phyloP scores from a whole-genome alignment of 257 asterid species.

The Scutellaria galericulata region DNA sequence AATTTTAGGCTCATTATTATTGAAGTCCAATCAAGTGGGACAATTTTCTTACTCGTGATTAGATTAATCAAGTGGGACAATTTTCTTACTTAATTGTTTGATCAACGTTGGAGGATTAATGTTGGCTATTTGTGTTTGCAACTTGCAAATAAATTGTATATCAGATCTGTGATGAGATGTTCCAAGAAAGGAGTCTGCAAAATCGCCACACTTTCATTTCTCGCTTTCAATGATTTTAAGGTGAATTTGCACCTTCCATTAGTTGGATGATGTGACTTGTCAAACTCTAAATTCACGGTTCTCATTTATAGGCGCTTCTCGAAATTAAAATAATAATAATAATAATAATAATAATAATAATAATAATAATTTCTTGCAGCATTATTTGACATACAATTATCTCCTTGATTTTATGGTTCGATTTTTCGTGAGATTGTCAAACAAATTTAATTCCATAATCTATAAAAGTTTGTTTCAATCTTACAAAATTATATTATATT shows the following conservation, averaged over 20 bases:
- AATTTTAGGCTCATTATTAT: no score
- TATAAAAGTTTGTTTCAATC: no score
- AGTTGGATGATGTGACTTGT: constrained; percentile 28
- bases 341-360: background rate
- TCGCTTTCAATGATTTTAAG: constrained; percentile 34
- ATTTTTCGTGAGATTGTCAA: no score
- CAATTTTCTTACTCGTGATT: no score
- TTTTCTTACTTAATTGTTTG: background rate
- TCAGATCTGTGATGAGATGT: background rate
- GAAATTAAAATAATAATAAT: background rate
- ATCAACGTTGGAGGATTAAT: background rate
- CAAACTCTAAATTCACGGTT: constrained; percentile 28
- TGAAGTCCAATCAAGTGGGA: no score
- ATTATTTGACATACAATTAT: constrained; percentile 33
- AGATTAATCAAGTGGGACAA: no score
- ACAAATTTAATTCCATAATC: no score
- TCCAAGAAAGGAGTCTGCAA: constrained; percentile 27
- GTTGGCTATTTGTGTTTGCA: background rate
- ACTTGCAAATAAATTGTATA: background rate
- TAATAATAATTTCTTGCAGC: background rate
- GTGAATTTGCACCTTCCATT: constrained; percentile 24
- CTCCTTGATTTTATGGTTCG: background rate
- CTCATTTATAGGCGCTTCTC: constrained; percentile 11
- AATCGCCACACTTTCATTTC: constrained; percentile 30
- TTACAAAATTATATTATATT: no score